Percentiles rank a stretch among this genome's conserved stretches.
Evolutionary conservation across 805 yeast genomes (phyloP).

Genomic region (Yarrowia bubula): DNA sequence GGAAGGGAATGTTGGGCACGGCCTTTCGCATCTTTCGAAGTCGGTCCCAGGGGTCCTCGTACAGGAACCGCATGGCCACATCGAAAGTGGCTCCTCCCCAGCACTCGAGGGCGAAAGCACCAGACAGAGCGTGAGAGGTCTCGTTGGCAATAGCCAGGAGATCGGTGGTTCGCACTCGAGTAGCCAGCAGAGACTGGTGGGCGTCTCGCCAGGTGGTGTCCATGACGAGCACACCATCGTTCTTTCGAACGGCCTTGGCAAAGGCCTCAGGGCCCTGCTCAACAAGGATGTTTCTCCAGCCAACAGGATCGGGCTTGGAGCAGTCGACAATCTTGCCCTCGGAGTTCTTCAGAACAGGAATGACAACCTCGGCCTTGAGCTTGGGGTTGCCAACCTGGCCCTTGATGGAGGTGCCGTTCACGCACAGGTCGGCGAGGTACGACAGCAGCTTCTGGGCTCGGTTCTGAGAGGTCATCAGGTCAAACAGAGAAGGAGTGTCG

Average conservation of each 20-base stretch:
- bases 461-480: slow-evolving; percentile 91
- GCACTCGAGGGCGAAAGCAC: slow-evolving; percentile 95
- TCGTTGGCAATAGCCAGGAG: slow-evolving; percentile 87
- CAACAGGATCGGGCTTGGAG: slow-evolving; percentile 58
- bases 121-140: slow-evolving; percentile 84
- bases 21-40: slow-evolving; percentile 79
- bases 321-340: slow-evolving; percentile 63
- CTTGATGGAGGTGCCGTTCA: slow-evolving; percentile 92
- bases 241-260: slow-evolving; percentile 80
- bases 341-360: slow-evolving; percentile 70
- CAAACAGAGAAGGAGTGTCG: slow-evolving; percentile 94
- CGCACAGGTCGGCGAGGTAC: slow-evolving; percentile 89
- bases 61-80: slow-evolving; percentile 96
- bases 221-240: slow-evolving; percentile 87
- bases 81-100: slow-evolving; percentile 99
- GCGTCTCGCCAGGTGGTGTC: slow-evolving; percentile 99
- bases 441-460: slow-evolving; percentile 92
- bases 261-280: slow-evolving; percentile 85
- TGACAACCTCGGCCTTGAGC: slow-evolving; percentile 66
- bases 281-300: slow-evolving; percentile 89
- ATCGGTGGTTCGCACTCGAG: slow-evolving; percentile 95
- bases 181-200: slow-evolving; percentile 94
- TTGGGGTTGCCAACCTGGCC: slow-evolving; percentile 95
- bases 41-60: slow-evolving; percentile 99
- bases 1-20: slow-evolving; percentile 99